Evolutionary conservation across 495 filamentous ascomycete species (phyloP), one percentile per base, ranked within the genome.

Genomic region (Podospora anserina): DNA sequence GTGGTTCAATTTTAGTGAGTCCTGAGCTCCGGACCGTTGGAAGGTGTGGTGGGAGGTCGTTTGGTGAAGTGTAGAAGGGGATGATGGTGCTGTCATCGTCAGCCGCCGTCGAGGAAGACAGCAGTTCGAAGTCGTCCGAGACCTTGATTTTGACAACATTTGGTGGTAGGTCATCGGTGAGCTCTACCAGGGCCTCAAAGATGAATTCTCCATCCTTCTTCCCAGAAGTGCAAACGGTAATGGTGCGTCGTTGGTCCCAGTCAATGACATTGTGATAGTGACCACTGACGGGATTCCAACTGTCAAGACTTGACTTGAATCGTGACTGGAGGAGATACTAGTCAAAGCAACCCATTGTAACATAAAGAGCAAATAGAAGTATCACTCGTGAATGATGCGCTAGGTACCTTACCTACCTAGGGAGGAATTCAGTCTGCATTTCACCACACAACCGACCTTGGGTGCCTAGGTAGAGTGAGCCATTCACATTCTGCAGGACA

Each of bases 1-100:
- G 55, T 4, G 65, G 28, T 16, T 67, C 68, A 44, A 70, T 28
- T 27, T 70, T 61, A 13, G 62, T 65, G 28, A 71, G 66, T 18
- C 68, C 65, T 23, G 32, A 49, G 19, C 69, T 65, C 18, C 30
- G 60, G 4, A 68, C 30, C 27, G 20, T 68, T 2, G 60, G 66
- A 5, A 63, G 16, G 2, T 57, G 39, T 19, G 9, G 6, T 16
- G 60, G 60, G 26, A 68, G 62, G 5, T 57, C 60, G 7, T 19
- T 55, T 7, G 20, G 66, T 19, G 27, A 28, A 53, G 66, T 60
- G 49, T 63, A 68, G 49, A 57, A 63, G 3, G 66, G 66, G n/a
- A 68, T 16, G 9, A 19, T 30, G 28, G 66, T 26, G 9, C 9
- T 28, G 44, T 68, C 66, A 1, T 54, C 18, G 27, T 63, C n/a